Conservation (phyloP, 768 basidiomycete species). For the Sutorius australiensis region DNA sequence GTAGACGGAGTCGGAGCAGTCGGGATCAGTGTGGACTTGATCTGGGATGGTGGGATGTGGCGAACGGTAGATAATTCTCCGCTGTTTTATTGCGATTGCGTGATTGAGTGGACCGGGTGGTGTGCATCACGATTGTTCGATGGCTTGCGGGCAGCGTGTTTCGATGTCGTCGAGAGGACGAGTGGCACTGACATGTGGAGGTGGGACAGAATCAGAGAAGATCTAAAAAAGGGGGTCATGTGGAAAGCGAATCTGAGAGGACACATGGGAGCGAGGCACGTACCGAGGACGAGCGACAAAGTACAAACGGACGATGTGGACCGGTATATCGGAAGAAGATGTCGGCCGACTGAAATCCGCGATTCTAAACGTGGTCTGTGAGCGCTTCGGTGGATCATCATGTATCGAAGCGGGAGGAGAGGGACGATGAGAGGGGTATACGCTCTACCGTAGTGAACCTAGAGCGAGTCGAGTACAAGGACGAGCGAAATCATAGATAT, state of each 20-base stretch:
- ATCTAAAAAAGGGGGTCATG: conserved; percentile 15
- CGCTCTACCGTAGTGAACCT: conserved; percentile 22
- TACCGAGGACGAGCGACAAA: conserved; percentile 13
- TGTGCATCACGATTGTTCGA: not conserved
- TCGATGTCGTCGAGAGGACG: conserved; percentile 1
- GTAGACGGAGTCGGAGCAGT: conserved; percentile 28
- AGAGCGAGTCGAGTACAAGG: conserved; percentile 10
- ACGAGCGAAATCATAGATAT: not conserved
- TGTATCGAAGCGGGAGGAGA: conserved; percentile 1
- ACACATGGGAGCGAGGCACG: conserved; percentile 27
- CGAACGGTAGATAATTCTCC: conserved; percentile 14
- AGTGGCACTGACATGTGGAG: conserved; percentile 14
- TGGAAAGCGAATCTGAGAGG: conserved; percentile 26
- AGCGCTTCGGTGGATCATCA: conserved; percentile 21
- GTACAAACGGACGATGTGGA: conserved; percentile 5
- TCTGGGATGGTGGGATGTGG: conserved; percentile 23
- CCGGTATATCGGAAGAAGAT: conserved; percentile 12
- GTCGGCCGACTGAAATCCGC: conserved; percentile 13
- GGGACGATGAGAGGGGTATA: conserved; percentile 8
- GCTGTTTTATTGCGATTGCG: conserved; percentile 14
- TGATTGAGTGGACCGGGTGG: conserved; percentile 6
- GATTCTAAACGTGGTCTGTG: conserved; percentile 16
- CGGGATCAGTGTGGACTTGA: conserved; percentile 21
- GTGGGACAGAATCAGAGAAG: conserved; percentile 24
- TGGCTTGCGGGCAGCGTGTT: not conserved